Percentiles rank a stretch among this genome's conserved stretches.
Conservation (phyloP, 2,329 filamentous ascomycete species). For the Parasarocladium wereldwijsianum region DNA sequence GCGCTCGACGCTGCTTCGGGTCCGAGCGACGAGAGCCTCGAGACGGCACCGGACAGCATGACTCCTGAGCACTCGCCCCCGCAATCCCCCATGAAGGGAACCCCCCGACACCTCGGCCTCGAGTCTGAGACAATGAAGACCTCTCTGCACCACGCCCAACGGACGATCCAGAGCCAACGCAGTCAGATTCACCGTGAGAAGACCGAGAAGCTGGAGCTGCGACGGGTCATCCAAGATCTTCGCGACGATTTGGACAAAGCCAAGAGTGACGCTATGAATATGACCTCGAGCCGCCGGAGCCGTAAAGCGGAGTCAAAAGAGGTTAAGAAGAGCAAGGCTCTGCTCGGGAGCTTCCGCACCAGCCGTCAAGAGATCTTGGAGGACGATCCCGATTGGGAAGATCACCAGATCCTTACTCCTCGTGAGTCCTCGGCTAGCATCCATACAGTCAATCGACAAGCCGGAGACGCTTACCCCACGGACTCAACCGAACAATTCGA, state of each 20-base stretch:
- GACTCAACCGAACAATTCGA: conserved; percentile 59
- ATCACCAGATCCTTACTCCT: conserved; percentile 35
- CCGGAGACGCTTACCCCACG: conserved; percentile 12
- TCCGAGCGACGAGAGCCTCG: conserved; percentile 46
- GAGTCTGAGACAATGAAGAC: conserved; percentile 93
- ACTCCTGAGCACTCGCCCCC: conserved; percentile 87
- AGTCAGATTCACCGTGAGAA: conserved; percentile 94
- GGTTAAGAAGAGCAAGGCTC: conserved; percentile 65
- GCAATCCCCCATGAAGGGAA: conserved; percentile 78
- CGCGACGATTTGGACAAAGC: conserved; percentile 76
- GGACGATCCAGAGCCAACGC: conserved; percentile 91
- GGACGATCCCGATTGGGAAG: conserved; percentile 84
- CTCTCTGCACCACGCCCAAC: conserved; percentile 83
- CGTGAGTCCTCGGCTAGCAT: conserved; percentile 11
- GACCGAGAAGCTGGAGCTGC: conserved; percentile 93
- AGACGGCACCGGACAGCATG: conserved; percentile 49
- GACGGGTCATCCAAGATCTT: conserved; percentile 87
- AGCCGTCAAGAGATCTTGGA: conserved; percentile 61
- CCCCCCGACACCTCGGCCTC: conserved; percentile 79
- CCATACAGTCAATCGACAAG: conserved; percentile 9
- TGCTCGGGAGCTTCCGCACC: conserved; percentile 62
- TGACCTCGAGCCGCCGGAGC: conserved; percentile 40
- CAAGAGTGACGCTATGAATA: conserved; percentile 34
- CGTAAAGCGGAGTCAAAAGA: conserved; percentile 50
- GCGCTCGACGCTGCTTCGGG: conserved; percentile 49